phyloP scores from a whole-genome alignment of 2,329 filamentous ascomycete species.

The Periconia sp. region DNA sequence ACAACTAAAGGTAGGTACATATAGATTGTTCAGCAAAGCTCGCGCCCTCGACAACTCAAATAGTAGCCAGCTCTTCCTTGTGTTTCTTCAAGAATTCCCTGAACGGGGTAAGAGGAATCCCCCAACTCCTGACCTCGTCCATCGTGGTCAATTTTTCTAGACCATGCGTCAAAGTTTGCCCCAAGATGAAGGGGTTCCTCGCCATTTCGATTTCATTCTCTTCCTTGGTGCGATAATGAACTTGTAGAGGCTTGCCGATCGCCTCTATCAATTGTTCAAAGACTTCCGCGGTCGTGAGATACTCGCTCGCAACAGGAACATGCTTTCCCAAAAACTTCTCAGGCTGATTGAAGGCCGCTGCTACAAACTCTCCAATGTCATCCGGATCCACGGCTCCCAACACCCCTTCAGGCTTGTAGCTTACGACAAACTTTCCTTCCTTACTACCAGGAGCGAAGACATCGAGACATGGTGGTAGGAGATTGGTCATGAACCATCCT shows the following conservation, averaged over 20 bases:
- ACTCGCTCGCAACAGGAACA: conserved; percentile 48
- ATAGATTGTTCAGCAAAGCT: not conserved
- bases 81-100: conserved; percentile 39
- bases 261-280: conserved; percentile 41
- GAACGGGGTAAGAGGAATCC: conserved; percentile 48
- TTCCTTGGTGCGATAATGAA: conserved; percentile 45
- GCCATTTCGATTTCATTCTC: conserved; percentile 35
- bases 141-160: conserved; percentile 41
- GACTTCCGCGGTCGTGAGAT: conserved; percentile 41
- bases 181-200: conserved; percentile 42
- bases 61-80: conserved; percentile 6
- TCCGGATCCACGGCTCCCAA: conserved; percentile 51
- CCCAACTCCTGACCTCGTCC: conserved; percentile 38
- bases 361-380: conserved; percentile 52
- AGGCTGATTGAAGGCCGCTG: conserved; percentile 48
- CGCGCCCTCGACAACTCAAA: not conserved
- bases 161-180: conserved; percentile 44
- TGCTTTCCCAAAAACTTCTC: conserved; percentile 44
- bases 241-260: conserved; percentile 37
- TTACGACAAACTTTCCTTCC: conserved; percentile 45
- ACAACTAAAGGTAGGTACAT: not conserved
- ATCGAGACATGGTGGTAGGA: conserved; percentile 45
- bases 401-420: conserved; percentile 29
- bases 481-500: conserved; percentile 55
- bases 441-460: conserved; percentile 45